These are phyloP conservation scores for Ulmus americana DNA, from an alignment of 331 rosid genomes.

Conservation along the genomic window DNA sequence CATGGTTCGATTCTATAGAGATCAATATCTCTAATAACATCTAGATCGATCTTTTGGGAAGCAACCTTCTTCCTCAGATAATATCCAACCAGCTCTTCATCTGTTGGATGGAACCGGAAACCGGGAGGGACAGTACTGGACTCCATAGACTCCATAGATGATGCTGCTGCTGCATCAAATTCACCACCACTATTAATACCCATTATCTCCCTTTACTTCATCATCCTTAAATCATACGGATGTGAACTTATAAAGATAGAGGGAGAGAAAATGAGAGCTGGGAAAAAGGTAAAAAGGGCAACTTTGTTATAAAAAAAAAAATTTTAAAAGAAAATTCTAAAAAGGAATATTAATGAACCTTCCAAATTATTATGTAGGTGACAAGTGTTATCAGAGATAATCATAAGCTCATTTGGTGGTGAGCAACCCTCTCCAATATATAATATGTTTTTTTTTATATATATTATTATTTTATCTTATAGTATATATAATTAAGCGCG, in stretches of 20 bases:
- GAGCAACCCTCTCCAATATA: constrained; percentile 41
- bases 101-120: constrained; percentile 93
- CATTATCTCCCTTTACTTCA: constrained; percentile 39
- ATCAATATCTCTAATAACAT: constrained; percentile 90
- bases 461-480: not conserved
- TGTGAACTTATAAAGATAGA: constrained; percentile 27
- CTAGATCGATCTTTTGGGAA: constrained; percentile 91
- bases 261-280: constrained; percentile 7
- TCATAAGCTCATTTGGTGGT: constrained; percentile 77
- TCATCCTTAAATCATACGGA: constrained; percentile 55
- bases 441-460: not conserved
- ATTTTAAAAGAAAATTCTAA: not conserved
- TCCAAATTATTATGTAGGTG: constrained; percentile 42
- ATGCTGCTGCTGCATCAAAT: constrained; percentile 49
- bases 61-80: constrained; percentile 86
- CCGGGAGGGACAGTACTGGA: constrained; percentile 90
- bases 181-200: constrained; percentile 51
- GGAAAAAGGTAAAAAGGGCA: constrained; percentile 15
- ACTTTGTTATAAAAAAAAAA: constrained; percentile 6
- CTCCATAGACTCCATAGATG: constrained; percentile 56
- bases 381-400: constrained; percentile 64
- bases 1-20: constrained; percentile 95
- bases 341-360: constrained; percentile 18
- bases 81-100: constrained; percentile 91
- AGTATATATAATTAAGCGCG: constrained; percentile 45